Base-by-base conservation (phyloP, 2,329 filamentous ascomycete species). In the Botrytis pseudocinerea region DNA sequence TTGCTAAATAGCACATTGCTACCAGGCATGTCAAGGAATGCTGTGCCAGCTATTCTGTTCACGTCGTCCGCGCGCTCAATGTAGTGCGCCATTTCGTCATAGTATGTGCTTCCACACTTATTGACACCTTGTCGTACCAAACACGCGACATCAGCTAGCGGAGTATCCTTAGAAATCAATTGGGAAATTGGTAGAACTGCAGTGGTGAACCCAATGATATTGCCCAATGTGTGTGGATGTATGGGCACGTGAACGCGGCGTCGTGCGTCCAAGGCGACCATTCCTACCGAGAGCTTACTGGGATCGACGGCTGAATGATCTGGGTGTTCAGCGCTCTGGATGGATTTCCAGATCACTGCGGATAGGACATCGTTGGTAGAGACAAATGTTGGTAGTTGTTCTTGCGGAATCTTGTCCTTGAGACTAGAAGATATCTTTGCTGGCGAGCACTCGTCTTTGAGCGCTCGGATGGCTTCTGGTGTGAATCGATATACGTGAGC, bases 381-480 rank as follows among this genome's bases (percentile, higher is more conserved):
- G n/a, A 69, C 54, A 16, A 54, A 69, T 69, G 32, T 59, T 68
- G 44, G 44, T 68, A 54, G 44, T 28, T 68, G 46, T 51, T 68
- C 64, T 54, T 54, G 64, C 46, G 46, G 32, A 28, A 68, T 68
- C 64, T 54, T 51, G 12, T 38, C 32, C 46, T 68, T 68, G 22
- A 69, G 48, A 69, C 51, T 42, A 44, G 66, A 69, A 60, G 66
- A 69, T 28, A 69, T 69, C 32, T 69, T 69, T 25, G 66, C 22
- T 20, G 66, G 66, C 42, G 51, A 69, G 40, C 48, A 54, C 46
- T 69, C 66, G 14, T 69, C 51, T 44, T 69, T 69, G 38, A 69
- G 66, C 32, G 35, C 48, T 59, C 48, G 48, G 22, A 69, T 57
- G 46, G 66, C 46, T 59, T 69, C 66, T 9, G 46, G 46, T n/a